These are phyloP conservation scores for Biscogniauxia sp. DNA, from an alignment of 2,329 filamentous ascomycete genomes.

Conservation along the genomic window DNA sequence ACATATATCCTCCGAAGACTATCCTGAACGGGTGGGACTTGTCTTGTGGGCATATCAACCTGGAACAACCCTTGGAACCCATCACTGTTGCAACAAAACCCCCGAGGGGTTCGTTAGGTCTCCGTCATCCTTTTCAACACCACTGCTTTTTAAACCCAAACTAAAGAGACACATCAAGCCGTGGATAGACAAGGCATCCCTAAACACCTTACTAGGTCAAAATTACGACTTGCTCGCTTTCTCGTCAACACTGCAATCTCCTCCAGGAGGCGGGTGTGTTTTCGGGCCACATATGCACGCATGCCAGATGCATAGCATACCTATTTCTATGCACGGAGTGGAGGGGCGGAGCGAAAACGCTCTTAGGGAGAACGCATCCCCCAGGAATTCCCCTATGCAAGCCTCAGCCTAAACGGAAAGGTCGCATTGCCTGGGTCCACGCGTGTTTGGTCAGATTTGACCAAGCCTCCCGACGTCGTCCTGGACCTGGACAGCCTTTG, in stretches of 20 bases:
- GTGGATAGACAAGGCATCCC: too few relatives aligned
- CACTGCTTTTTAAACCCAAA: too few relatives aligned
- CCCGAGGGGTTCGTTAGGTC: too few relatives aligned
- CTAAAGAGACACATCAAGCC: too few relatives aligned
- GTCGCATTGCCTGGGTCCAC: conserved; percentile 7
- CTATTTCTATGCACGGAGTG: background rate
- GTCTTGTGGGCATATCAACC: too few relatives aligned
- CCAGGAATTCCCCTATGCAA: conserved; percentile 21
- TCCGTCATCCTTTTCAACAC: too few relatives aligned
- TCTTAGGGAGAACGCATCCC: conserved; percentile 1
- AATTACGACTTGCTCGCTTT: background rate
- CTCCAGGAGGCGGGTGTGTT: background rate
- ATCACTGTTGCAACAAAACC: too few relatives aligned
- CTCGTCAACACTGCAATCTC: background rate
- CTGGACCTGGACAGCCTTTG: background rate
- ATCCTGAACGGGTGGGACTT: too few relatives aligned
- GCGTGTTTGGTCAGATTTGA: conserved; percentile 1
- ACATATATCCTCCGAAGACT: too few relatives aligned
- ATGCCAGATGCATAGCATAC: background rate
- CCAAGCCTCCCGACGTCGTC: background rate
- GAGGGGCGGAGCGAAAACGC: background rate
- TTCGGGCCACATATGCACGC: background rate
- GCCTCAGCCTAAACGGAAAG: conserved; percentile 30
- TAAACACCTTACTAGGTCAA: background rate
- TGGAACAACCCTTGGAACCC: too few relatives aligned